These are phyloP conservation scores for Dimargaris cristalligena DNA, from an alignment of 192 early-diverging fungal genomes.

Conservation along the genomic window DNA sequence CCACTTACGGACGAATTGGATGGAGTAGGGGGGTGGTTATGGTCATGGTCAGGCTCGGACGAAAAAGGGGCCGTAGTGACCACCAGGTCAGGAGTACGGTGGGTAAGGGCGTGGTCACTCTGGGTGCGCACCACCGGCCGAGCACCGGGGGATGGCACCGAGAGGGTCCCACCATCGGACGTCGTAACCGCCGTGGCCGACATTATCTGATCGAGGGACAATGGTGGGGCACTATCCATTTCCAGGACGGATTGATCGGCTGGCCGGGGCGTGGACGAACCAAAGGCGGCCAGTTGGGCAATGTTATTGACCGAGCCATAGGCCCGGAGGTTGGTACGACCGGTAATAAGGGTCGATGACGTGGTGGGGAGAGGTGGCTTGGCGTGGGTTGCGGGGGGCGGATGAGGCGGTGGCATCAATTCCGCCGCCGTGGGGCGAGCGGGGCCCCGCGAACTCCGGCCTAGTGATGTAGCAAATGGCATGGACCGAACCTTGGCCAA, in stretches of 20 bases:
- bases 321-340: neutral
- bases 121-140: too few species aligned
- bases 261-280: neutral
- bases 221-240: neutral
- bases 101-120: too few species aligned
- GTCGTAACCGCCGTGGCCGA: neutral
- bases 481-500: neutral
- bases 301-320: constrained; percentile 10
- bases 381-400: neutral
- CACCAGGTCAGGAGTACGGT: too few species aligned
- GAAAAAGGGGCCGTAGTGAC: too few species aligned
- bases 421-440: too few species aligned
- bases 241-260: neutral
- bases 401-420: neutral
- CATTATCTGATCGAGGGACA: constrained; percentile 4
- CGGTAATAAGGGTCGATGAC: neutral
- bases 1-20: constrained; percentile 24
- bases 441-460: too few species aligned
- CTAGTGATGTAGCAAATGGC: too few species aligned
- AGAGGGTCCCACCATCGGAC: neutral
- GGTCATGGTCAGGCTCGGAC: neutral
- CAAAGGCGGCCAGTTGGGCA: neutral
- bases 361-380: neutral
- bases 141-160: too few species aligned
- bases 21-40: neutral